Evolutionary conservation across 2,329 filamentous ascomycete species (phyloP).

Genomic region (Aureobasidium sp.): DNA sequence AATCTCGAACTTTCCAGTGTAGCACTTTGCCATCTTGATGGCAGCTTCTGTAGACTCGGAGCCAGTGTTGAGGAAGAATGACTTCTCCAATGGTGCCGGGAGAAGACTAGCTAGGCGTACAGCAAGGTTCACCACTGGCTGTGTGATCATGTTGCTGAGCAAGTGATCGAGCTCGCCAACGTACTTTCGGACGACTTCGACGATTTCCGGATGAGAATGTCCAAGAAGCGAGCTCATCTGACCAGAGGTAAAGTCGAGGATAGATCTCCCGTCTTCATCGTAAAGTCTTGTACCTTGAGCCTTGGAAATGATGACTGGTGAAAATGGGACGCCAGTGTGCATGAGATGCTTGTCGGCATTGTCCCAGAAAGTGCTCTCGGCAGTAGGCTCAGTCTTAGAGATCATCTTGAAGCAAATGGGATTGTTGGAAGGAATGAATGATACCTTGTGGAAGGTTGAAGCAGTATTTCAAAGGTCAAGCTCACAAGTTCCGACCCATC

Average conservation of each 20-base stretch:
- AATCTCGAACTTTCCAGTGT: slow-evolving; percentile 59
- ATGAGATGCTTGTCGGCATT: slow-evolving; percentile 31
- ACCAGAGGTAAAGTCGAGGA: slow-evolving; percentile 55
- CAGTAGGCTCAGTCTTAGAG: not conserved
- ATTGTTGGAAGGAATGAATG: too few relatives aligned
- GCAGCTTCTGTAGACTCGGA: slow-evolving; percentile 52
- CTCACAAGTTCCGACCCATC: not conserved
- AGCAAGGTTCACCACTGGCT: slow-evolving; percentile 50
- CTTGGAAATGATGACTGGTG: slow-evolving; percentile 37
- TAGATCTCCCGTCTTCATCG: slow-evolving; percentile 35
- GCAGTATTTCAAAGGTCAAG: not conserved
- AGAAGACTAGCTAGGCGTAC: slow-evolving; percentile 45
- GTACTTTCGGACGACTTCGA: slow-evolving; percentile 45
- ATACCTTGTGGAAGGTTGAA: not conserved
- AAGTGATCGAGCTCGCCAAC: slow-evolving; percentile 51
- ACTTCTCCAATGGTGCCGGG: slow-evolving; percentile 45
- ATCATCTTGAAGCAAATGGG: not conserved
- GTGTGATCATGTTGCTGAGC: slow-evolving; percentile 52
- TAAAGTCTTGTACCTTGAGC: slow-evolving; percentile 43
- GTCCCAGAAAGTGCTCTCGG: slow-evolving; percentile 7
- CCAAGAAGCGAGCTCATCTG: slow-evolving; percentile 56
- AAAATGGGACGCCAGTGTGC: slow-evolving; percentile 37
- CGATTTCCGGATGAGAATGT: slow-evolving; percentile 53
- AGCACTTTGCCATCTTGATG: slow-evolving; percentile 57
- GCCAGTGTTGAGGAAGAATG: slow-evolving; percentile 54